Conservation (phyloP, 495 filamentous ascomycete species). For the Aspergillus carlsbadensis region DNA sequence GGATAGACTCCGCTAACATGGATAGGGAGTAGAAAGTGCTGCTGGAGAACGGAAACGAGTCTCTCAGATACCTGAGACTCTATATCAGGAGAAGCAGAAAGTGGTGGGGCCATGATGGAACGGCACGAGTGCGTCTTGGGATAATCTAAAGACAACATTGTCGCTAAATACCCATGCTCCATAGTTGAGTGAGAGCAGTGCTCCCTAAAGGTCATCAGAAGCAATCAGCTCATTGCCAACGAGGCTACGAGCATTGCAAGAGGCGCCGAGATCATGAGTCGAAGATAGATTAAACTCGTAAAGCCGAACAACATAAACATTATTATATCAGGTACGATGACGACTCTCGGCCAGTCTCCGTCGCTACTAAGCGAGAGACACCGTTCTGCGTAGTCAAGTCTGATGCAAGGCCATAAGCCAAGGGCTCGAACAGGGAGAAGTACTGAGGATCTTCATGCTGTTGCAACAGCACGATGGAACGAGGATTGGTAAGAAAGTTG, state of each 20-base stretch:
- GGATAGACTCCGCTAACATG: slow-evolving; percentile 43
- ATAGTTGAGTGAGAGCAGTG: background rate
- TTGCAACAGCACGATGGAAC: background rate
- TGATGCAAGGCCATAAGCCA: background rate
- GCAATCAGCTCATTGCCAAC: background rate
- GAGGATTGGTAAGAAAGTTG: background rate
- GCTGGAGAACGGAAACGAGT: slow-evolving; percentile 44
- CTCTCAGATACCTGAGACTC: slow-evolving; percentile 21
- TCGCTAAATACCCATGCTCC: background rate
- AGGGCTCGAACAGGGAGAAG: background rate
- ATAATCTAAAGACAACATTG: background rate
- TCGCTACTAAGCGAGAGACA: slow-evolving; percentile 2
- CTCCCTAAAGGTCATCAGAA: background rate
- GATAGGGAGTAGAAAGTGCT: slow-evolving; percentile 38
- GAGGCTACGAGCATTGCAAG: background rate
- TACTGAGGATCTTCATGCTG: background rate
- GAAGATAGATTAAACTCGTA: background rate
- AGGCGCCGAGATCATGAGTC: background rate
- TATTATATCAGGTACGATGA: background rate
- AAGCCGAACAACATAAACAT: background rate
- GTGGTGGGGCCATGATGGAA: slow-evolving; percentile 19
- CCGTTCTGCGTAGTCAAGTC: background rate
- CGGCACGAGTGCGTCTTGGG: background rate
- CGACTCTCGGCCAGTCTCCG: slow-evolving; percentile 4
- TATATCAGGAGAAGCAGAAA: slow-evolving; percentile 14